These are phyloP conservation scores for Sophora flavescens DNA, from an alignment of 306 rosid species.

Conservation along the genomic window DNA sequence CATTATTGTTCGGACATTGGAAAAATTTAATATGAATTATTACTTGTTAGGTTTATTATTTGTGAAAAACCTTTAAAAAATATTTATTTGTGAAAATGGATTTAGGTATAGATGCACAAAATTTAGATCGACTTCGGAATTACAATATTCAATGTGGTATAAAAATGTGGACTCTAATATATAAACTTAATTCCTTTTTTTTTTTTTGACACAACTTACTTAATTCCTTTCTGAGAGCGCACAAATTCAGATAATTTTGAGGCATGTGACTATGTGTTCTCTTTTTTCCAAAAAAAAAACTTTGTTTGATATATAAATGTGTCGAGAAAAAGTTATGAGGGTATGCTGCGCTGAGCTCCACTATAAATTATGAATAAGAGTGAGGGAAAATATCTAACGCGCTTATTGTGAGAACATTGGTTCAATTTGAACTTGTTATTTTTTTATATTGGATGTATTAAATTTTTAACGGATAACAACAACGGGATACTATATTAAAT, in stretches of 20 bases:
- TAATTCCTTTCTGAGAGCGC: background rate
- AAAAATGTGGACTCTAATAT: background rate
- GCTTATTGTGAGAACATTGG: conserved; percentile 15
- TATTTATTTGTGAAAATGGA: background rate
- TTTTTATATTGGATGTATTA: background rate
- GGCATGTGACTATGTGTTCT: background rate
- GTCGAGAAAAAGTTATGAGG: background rate
- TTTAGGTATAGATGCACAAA: background rate
- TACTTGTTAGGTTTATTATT: background rate
- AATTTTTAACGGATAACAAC: conserved; percentile 7
- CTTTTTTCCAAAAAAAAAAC: background rate
- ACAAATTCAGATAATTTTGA: background rate
- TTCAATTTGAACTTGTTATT: background rate
- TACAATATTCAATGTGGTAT: background rate
- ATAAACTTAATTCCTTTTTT: background rate
- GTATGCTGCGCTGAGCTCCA: conserved; percentile 14
- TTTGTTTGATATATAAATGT: conserved; percentile 5
- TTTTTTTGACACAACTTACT: too few species aligned
- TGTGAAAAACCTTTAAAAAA: too few species aligned
- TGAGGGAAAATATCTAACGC: conserved; percentile 26
- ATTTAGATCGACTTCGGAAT: conserved; percentile 1
- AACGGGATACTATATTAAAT: background rate
- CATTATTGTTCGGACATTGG: background rate
- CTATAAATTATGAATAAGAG: background rate
- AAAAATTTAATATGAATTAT: background rate